Percentiles rank a stretch among this genome's conserved stretches.
Evolutionary conservation across 805 yeast genomes (phyloP).

Genomic region (Cyberlindnera bimundalis): DNA sequence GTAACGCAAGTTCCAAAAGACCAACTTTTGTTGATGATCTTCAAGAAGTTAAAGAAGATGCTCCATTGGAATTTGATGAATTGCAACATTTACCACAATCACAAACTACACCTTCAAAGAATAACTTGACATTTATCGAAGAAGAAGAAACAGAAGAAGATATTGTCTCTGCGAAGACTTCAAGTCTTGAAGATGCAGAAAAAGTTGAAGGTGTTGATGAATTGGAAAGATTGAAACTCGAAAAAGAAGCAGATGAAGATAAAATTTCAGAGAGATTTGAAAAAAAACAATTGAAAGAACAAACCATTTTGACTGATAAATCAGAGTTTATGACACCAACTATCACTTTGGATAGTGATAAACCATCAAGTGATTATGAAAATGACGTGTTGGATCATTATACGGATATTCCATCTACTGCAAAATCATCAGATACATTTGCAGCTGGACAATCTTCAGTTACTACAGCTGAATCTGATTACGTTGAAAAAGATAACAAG

Average conservation of each 20-base stretch:
- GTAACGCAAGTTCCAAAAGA: constrained; percentile 16
- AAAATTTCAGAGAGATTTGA: constrained; percentile 2
- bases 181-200: constrained; percentile 9
- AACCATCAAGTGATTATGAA: constrained; percentile 11
- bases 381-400: constrained; percentile 16
- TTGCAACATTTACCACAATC: background rate
- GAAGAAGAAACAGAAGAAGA: constrained; percentile 15
- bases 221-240: constrained; percentile 9
- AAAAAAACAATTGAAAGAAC: constrained; percentile 4
- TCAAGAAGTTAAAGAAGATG: constrained; percentile 23
- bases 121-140: constrained; percentile 16
- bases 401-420: constrained; percentile 26
- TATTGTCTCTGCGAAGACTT: background rate
- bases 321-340: constrained; percentile 1
- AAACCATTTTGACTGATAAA: constrained; percentile 1
- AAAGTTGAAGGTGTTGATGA: constrained; percentile 12
- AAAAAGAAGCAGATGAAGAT: constrained; percentile 13
- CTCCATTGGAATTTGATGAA: constrained; percentile 10
- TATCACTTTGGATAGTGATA: constrained; percentile 2
- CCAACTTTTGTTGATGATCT: constrained; percentile 20
- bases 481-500: constrained; percentile 4
- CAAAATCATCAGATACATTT: constrained; percentile 22
- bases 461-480: constrained; percentile 21
- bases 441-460: constrained; percentile 20
- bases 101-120: background rate